These are phyloP conservation scores for Populus trichocarpa DNA, from an alignment of 441 rosid genomes.

Conservation along the genomic window DNA sequence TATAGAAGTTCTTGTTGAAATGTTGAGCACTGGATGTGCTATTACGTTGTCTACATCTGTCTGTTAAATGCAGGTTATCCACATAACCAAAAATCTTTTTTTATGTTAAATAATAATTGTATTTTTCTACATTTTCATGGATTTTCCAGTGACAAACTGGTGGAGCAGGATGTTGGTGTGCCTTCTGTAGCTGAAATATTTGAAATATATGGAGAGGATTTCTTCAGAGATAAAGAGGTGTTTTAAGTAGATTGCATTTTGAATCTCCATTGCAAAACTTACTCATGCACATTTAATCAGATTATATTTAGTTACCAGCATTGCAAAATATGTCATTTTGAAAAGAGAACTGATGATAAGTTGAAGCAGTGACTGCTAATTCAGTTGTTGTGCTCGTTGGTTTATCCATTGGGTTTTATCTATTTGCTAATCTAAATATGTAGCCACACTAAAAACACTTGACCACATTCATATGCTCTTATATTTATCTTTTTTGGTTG, in stretches of 20 bases:
- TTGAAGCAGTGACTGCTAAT: not conserved
- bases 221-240: slow-evolving; percentile 88
- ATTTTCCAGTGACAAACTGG: slow-evolving; percentile 52
- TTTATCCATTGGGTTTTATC: not conserved
- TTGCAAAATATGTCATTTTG: not conserved
- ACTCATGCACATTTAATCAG: not conserved
- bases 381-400: not conserved
- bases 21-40: not conserved
- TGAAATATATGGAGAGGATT: slow-evolving; percentile 67
- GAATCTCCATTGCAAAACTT: not conserved
- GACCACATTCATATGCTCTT: not conserved
- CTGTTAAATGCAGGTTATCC: not conserved
- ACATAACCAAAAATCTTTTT: not conserved
- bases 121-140: slow-evolving; percentile 16
- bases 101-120: slow-evolving; percentile 11
- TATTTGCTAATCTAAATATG: not conserved
- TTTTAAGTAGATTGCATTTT: slow-evolving; percentile 1
- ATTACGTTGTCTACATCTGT: not conserved
- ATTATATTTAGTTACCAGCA: not conserved
- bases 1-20: not conserved
- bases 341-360: not conserved
- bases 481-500: not conserved
- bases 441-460: not conserved
- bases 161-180: slow-evolving; percentile 61
- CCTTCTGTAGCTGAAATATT: slow-evolving; percentile 81